These are phyloP conservation scores for Mortierella alpina DNA, from an alignment of 192 early-diverging fungal species.

Conservation along the genomic window DNA sequence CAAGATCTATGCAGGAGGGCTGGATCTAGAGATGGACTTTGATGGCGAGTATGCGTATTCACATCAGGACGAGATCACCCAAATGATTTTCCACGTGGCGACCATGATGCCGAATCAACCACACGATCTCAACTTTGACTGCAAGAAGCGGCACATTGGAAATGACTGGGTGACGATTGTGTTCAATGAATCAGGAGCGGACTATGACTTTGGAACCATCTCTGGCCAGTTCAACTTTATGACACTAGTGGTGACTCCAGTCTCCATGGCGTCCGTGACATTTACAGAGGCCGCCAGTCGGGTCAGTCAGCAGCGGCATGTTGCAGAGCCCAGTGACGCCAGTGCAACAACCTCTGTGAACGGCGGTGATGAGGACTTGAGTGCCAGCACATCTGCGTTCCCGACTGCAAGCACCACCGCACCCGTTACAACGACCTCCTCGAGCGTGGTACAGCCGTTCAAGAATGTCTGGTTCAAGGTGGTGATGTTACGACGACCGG, in stretches of 20 bases:
- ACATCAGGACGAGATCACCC: constrained; percentile 84
- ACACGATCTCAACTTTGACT: constrained; percentile 81
- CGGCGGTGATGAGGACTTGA: neutral
- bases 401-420: neutral
- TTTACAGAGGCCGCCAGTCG: constrained; percentile 26
- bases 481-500: constrained; percentile 73
- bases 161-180: constrained; percentile 97
- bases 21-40: constrained; percentile 83
- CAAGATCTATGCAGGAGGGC: constrained; percentile 86
- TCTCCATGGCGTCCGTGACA: constrained; percentile 49
- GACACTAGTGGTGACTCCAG: constrained; percentile 91
- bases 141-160: constrained; percentile 96
- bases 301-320: constrained; percentile 31
- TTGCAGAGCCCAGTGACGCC: neutral
- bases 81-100: constrained; percentile 93
- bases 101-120: constrained; percentile 91
- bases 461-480: constrained; percentile 68
- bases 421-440: neutral
- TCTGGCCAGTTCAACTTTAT: constrained; percentile 97
- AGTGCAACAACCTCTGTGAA: neutral
- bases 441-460: constrained; percentile 22
- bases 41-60: constrained; percentile 90
- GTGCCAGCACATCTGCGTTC: neutral
- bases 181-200: constrained; percentile 89
- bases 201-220: constrained; percentile 90